phyloP scores from a whole-genome alignment of 768 basidiomycete species.

The Rhodotorula kratochvilovae region DNA sequence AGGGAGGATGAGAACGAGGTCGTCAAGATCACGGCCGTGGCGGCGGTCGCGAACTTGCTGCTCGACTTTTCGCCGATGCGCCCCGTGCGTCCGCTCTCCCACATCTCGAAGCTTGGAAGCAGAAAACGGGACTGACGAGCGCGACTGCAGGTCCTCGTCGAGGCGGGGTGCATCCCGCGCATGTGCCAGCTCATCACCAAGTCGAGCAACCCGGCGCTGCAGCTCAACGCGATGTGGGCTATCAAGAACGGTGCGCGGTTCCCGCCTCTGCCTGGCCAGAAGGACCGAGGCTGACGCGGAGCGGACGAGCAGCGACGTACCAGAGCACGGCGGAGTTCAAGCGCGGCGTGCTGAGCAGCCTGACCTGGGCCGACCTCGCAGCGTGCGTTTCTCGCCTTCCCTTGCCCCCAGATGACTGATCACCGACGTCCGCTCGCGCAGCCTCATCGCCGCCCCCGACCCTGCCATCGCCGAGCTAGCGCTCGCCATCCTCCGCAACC shows the following conservation, averaged over 20 bases:
- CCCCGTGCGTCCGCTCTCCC: background rate
- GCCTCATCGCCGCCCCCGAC: background rate
- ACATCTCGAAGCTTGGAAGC: too few relatives aligned
- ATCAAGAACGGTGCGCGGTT: conserved; percentile 36
- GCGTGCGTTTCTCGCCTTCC: conserved; percentile 12
- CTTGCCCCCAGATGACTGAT: background rate
- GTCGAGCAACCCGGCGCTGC: background rate
- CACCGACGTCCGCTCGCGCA: background rate
- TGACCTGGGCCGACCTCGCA: conserved; percentile 33
- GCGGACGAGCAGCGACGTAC: conserved; percentile 20
- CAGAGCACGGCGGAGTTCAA: conserved; percentile 35
- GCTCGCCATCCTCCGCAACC: conserved; percentile 39
- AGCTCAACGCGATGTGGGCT: conserved; percentile 35
- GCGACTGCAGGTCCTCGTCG: conserved; percentile 13
- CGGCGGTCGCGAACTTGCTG: conserved; percentile 37
- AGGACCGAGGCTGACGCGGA: too few relatives aligned
- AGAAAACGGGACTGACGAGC: background rate
- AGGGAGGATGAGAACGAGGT: conserved; percentile 41
- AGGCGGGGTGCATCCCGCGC: conserved; percentile 26
- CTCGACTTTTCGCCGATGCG: conserved; percentile 43
- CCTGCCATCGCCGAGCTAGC: conserved; percentile 17
- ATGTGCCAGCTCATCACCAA: conserved; percentile 19
- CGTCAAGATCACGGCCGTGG: conserved; percentile 33
- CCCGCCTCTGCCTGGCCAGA: too few relatives aligned
- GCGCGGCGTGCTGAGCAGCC: conserved; percentile 3